Evolutionary conservation across 495 filamentous ascomycete genomes (phyloP).

Genomic region (Oleoguttula mirabilis): DNA sequence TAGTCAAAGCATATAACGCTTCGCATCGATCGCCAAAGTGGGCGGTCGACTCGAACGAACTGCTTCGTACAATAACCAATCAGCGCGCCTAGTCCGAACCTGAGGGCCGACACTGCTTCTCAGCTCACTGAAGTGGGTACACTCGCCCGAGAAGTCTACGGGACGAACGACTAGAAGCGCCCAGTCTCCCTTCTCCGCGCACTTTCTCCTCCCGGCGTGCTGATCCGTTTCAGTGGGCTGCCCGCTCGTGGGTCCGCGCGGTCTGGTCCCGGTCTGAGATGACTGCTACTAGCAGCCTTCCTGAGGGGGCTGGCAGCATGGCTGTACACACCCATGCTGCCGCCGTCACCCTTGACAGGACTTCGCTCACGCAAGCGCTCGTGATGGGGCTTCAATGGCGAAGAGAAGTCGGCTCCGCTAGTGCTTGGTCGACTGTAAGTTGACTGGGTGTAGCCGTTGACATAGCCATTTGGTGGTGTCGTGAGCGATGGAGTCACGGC

Average conservation of each 20-base stretch:
- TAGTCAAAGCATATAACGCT: too few relatives aligned
- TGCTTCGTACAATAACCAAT: too few relatives aligned
- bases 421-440: slow-evolving; percentile 23
- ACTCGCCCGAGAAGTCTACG: too few relatives aligned
- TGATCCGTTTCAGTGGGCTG: slow-evolving; percentile 22
- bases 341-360: slow-evolving; percentile 48
- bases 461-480: slow-evolving; percentile 12
- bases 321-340: slow-evolving; percentile 65
- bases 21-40: too few relatives aligned
- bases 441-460: slow-evolving; percentile 16
- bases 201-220: slow-evolving; percentile 17
- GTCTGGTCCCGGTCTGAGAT: slow-evolving; percentile 1
- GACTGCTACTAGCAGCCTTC: slow-evolving; percentile 36
- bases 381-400: slow-evolving; percentile 35
- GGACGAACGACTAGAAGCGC: slow-evolving; percentile 17
- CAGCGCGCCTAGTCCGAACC: too few relatives aligned
- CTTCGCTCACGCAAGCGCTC: slow-evolving; percentile 21
- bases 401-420: slow-evolving; percentile 36
- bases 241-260: slow-evolving; percentile 1
- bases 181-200: slow-evolving; percentile 13
- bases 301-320: slow-evolving; percentile 73
- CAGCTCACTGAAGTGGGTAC: too few relatives aligned
- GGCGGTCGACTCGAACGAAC: too few relatives aligned
- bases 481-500: not conserved
- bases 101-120: too few relatives aligned